Conservation (phyloP, 1,284 basidiomycete genomes). For the Puccinia sorghi region DNA sequence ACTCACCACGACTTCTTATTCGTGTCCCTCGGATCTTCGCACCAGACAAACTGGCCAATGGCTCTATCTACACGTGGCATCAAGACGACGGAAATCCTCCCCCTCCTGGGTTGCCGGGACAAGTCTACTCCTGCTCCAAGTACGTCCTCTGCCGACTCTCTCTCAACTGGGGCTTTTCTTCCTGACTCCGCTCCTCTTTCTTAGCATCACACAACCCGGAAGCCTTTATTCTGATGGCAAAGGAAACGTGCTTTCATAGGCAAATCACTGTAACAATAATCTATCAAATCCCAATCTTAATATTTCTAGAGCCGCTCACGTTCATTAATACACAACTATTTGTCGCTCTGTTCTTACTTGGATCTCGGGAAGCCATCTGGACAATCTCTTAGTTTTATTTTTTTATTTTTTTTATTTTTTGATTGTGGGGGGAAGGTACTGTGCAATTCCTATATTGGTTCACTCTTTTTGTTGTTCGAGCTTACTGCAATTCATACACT, state of each 20-base stretch:
- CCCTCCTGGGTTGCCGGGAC: conserved; percentile 17
- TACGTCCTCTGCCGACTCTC: background rate
- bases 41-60: conserved; percentile 30
- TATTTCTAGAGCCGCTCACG: no score
- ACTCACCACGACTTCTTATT: no score
- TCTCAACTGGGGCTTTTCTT: no score
- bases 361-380: no score
- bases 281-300: no score
- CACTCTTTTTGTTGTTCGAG: no score
- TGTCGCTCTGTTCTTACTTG: background rate
- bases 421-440: no score
- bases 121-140: conserved; percentile 14
- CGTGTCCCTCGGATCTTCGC: no score
- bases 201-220: conserved; percentile 22
- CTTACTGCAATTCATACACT: no score
- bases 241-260: background rate
- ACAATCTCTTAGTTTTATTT: conserved; percentile 1
- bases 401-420: background rate
- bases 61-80: conserved; percentile 33
- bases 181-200: no score
- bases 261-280: no score
- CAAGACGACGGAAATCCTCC: conserved; percentile 30
- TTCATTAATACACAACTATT: background rate
- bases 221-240: background rate
- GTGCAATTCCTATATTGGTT: no score